These are phyloP conservation scores for Phytophthora sp. DNA, from an alignment of 352 stramenopile species.

Conservation along the genomic window DNA sequence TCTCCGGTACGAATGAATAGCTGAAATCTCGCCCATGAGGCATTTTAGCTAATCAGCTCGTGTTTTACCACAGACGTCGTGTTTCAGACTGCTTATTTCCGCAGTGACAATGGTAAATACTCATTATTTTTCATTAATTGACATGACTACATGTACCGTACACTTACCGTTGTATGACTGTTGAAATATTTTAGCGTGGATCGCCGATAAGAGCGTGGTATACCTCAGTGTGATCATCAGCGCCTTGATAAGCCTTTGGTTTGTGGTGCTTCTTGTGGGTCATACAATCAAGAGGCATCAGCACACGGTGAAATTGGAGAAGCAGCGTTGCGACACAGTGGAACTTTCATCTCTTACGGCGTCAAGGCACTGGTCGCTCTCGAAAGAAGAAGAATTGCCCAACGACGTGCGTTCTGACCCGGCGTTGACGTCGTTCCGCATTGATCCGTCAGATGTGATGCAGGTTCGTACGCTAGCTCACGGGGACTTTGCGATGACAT, in stretches of 20 bases:
- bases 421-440: conserved; percentile 38
- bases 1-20: conserved; percentile 28
- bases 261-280: conserved; percentile 34
- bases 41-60: background rate
- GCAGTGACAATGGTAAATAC: conserved; percentile 29
- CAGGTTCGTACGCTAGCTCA: conserved; percentile 44
- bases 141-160: too few species aligned
- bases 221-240: conserved; percentile 41
- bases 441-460: conserved; percentile 48
- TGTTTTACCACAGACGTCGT: conserved; percentile 18
- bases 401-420: conserved; percentile 43
- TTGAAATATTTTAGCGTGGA: conserved; percentile 17
- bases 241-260: conserved; percentile 44
- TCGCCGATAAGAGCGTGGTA: conserved; percentile 21
- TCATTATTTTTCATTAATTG: background rate
- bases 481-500: conserved; percentile 44
- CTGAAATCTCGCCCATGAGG: background rate
- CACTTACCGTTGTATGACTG: too few species aligned
- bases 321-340: conserved; percentile 27
- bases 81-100: conserved; percentile 24
- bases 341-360: conserved; percentile 26
- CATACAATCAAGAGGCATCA: conserved; percentile 26
- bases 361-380: conserved; percentile 36
- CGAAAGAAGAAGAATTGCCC: conserved; percentile 31
- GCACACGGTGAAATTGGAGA: conserved; percentile 10